Conservation (phyloP, 768 basidiomycete species). For the Termitomyces sp. region DNA sequence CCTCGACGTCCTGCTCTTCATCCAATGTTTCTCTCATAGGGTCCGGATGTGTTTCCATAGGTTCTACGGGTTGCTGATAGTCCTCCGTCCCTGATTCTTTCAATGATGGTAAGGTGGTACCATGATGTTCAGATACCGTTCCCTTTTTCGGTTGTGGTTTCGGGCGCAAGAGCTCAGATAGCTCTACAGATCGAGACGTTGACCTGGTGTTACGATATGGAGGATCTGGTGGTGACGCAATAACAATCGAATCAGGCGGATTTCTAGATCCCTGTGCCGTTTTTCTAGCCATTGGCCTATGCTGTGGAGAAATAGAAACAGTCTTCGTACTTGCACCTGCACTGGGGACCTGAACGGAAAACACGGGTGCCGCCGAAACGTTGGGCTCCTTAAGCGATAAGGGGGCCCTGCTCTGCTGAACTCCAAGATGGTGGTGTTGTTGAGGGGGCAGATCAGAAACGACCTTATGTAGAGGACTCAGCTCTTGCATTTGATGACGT, state of each 20-base stretch:
- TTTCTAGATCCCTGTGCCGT: conserved; percentile 3
- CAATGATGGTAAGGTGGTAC: background rate
- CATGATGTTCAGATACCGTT: background rate
- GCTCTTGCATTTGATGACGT: background rate
- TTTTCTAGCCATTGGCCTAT: conserved; percentile 3
- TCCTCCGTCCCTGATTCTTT: conserved; percentile 11
- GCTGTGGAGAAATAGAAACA: background rate
- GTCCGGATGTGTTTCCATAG: background rate
- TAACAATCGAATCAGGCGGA: background rate
- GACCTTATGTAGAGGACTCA: background rate
- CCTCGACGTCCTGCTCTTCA: conserved; percentile 24
- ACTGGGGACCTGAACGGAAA: background rate
- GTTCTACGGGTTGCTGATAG: background rate
- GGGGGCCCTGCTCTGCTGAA: background rate
- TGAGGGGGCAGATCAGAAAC: background rate
- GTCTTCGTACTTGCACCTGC: background rate
- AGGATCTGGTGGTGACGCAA: conserved; percentile 11
- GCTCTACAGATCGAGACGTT: conserved; percentile 30
- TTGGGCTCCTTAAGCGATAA: background rate
- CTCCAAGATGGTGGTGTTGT: background rate
- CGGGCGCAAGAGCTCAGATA: conserved; percentile 11
- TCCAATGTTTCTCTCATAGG: conserved; percentile 12
- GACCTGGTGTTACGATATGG: conserved; percentile 34
- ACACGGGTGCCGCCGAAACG: background rate
- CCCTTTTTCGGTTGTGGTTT: background rate